These are phyloP conservation scores for Aureobasidium sp. DNA, from an alignment of 2,329 filamentous ascomycete species.

Conservation along the genomic window DNA sequence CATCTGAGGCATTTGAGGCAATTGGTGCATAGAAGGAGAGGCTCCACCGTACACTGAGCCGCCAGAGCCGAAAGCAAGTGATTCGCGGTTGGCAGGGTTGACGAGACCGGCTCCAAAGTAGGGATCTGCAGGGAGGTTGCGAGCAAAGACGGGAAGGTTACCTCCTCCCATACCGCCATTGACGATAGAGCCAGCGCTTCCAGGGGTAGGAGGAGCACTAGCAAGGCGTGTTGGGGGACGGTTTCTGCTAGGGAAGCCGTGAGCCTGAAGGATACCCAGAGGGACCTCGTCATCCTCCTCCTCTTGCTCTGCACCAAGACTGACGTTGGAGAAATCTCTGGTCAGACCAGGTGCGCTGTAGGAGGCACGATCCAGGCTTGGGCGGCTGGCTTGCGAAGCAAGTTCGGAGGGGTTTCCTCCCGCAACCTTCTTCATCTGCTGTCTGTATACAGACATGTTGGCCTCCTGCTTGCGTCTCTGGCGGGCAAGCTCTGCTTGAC, in stretches of 20 bases:
- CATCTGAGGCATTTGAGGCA: neutral
- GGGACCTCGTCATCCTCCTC: constrained; percentile 85
- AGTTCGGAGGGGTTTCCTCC: constrained; percentile 43
- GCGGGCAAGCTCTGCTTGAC: constrained; percentile 61
- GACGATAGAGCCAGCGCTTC: constrained; percentile 37
- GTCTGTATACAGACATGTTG: constrained; percentile 79
- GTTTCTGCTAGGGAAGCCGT: constrained; percentile 76
- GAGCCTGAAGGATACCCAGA: constrained; percentile 75
- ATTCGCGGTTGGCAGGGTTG: constrained; percentile 63
- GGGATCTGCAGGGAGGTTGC: constrained; percentile 73
- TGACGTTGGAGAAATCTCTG: constrained; percentile 4
- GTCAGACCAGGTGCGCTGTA: constrained; percentile 16
- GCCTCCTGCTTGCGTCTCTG: constrained; percentile 83
- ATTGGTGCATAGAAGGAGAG: constrained; percentile 21
- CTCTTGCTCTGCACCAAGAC: constrained; percentile 33
- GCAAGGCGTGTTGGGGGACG: constrained; percentile 62
- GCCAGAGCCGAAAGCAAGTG: constrained; percentile 53
- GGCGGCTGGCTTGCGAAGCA: constrained; percentile 39
- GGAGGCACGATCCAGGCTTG: constrained; percentile 43
- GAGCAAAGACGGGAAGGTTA: constrained; percentile 68
- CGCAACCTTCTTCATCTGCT: constrained; percentile 95
- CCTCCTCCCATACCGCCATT: constrained; percentile 41
- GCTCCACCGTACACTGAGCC: constrained; percentile 18
- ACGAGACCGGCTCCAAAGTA: constrained; percentile 74
- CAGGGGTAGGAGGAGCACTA: constrained; percentile 42